Percentiles rank a stretch among this genome's conserved stretches.
Evolutionary conservation across 1,139 yeast genomes (phyloP).

Genomic region (Pichia sp.): DNA sequence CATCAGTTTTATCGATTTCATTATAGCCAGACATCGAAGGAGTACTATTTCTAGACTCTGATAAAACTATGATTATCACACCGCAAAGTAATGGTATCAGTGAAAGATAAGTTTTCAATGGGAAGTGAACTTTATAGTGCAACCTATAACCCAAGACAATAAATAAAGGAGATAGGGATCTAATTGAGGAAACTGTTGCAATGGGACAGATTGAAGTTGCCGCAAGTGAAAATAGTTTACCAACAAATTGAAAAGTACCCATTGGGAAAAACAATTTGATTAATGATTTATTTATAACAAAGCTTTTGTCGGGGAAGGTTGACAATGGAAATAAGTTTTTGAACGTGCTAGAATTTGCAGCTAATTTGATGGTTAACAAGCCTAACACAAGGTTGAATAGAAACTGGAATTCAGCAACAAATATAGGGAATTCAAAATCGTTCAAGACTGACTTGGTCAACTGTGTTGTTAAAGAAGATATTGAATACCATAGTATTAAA

Average conservation of each 20-base stretch:
- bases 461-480: conserved; percentile 45
- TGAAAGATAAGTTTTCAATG: conserved; percentile 61
- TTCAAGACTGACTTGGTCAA: conserved; percentile 39
- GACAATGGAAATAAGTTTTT: conserved; percentile 19
- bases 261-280: conserved; percentile 71
- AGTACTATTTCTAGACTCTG: conserved; percentile 16
- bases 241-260: conserved; percentile 87
- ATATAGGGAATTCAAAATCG: conserved; percentile 43
- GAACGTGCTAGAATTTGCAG: conserved; percentile 10
- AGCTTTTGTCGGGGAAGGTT: conserved; percentile 16
- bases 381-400: conserved; percentile 35
- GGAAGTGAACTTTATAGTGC: conserved; percentile 52
- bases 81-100: conserved; percentile 71
- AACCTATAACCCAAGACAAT: conserved; percentile 72
- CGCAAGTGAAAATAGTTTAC: conserved; percentile 79
- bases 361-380: conserved; percentile 11
- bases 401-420: conserved; percentile 46
- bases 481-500: conserved; percentile 35
- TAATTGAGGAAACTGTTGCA: conserved; percentile 82
- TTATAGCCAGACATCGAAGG: background rate
- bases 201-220: conserved; percentile 85
- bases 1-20: background rate
- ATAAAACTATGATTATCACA: conserved; percentile 65
- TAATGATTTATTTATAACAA: conserved; percentile 16
- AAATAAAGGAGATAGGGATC: conserved; percentile 77